These are phyloP conservation scores for Leishmania tropica DNA, from an alignment of 208 protist species.

Conservation along the genomic window DNA sequence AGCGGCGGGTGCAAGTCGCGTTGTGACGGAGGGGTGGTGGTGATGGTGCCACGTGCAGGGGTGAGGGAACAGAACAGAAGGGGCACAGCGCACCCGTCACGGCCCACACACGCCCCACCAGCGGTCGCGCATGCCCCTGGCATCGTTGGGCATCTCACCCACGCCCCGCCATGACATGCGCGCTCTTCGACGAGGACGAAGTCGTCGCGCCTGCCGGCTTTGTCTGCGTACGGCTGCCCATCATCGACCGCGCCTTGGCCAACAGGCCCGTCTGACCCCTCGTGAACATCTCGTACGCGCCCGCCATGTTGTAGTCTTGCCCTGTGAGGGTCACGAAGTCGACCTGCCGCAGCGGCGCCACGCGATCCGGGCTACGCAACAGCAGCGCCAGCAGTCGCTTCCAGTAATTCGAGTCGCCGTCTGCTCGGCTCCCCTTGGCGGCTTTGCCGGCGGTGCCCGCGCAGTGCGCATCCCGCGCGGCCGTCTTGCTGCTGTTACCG, in stretches of 20 bases:
- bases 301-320: conserved; percentile 79
- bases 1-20: not conserved
- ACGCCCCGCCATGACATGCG: not conserved
- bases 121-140: not conserved
- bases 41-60: not conserved
- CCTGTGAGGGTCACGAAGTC: conserved; percentile 84
- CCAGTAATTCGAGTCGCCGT: conserved; percentile 63
- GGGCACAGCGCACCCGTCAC: not conserved
- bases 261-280: conserved; percentile 50
- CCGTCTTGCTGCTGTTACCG: not conserved
- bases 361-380: conserved; percentile 49
- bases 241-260: conserved; percentile 39
- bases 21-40: not conserved
- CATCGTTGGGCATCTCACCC: not conserved
- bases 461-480: not conserved
- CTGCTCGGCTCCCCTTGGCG: not conserved
- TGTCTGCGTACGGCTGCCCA: conserved; percentile 4
- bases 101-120: not conserved
- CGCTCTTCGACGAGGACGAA: not conserved
- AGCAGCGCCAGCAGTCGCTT: conserved; percentile 50
- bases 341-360: conserved; percentile 59
- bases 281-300: conserved; percentile 66
- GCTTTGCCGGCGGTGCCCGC: not conserved
- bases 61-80: not conserved
- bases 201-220: not conserved